A percentile compares a stretch with the other conserved stretches of the same genome.
Conservation (phyloP, 148 eudicot species). For the Diospyros kaki region DNA sequence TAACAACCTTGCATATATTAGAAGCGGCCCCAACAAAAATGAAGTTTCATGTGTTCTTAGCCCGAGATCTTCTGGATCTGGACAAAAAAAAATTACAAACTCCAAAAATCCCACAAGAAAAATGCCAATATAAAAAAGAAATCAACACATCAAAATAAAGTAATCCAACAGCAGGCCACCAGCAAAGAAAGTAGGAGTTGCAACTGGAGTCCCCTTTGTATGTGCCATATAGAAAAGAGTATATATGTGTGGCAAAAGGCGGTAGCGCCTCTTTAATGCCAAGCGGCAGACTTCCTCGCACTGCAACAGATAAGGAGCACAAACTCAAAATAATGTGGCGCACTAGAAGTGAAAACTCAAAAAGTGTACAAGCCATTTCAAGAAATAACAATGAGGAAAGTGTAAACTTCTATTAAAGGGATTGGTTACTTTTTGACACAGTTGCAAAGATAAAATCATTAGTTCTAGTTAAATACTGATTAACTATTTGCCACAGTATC, state of each 20-base stretch:
- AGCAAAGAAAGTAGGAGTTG: slow-evolving; percentile 83
- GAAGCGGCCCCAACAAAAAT: slow-evolving; percentile 85
- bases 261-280: slow-evolving; percentile 90
- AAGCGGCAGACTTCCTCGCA: slow-evolving; percentile 97
- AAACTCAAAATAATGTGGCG: background rate
- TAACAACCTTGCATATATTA: slow-evolving; percentile 73
- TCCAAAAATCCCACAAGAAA: background rate
- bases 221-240: slow-evolving; percentile 92
- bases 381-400: background rate
- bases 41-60: slow-evolving; percentile 68
- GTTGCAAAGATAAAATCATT: background rate
- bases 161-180: slow-evolving; percentile 39
- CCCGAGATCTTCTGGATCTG: slow-evolving; percentile 76
- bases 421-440: background rate
- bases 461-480: background rate
- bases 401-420: background rate
- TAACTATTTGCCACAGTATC: background rate
- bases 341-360: background rate
- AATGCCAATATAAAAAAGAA: background rate
- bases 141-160: background rate
- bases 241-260: slow-evolving; percentile 86
- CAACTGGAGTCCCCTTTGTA: slow-evolving; percentile 87
- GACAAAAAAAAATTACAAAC: slow-evolving; percentile 18
- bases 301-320: slow-evolving; percentile 29
- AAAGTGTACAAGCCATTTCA: background rate